These are phyloP conservation scores for Penicillium oxalicum DNA, from an alignment of 2,329 filamentous ascomycete genomes.

Conservation along the genomic window DNA sequence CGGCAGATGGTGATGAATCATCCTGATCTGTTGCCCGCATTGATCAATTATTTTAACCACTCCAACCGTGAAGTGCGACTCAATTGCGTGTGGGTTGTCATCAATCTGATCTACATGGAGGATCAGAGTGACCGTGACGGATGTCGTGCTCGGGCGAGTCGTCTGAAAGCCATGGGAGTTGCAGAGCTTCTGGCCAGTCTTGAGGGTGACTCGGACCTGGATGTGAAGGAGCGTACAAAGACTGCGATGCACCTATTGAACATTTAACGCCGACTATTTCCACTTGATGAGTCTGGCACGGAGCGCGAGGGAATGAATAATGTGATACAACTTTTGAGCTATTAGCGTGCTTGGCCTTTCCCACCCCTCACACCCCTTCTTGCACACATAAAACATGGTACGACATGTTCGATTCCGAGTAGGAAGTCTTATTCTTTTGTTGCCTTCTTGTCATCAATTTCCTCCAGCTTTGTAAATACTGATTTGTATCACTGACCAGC, in stretches of 20 bases:
- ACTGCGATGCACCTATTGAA: slow-evolving; percentile 68
- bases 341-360: no score
- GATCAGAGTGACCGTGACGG: slow-evolving; percentile 61
- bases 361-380: no score
- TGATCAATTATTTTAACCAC: slow-evolving; percentile 69
- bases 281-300: background rate
- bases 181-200: slow-evolving; percentile 59
- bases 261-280: slow-evolving; percentile 7
- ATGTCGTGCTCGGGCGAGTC: slow-evolving; percentile 60
- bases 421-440: no score
- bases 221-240: slow-evolving; percentile 79
- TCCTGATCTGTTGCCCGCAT: slow-evolving; percentile 64
- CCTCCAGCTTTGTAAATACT: background rate
- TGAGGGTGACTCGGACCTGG: slow-evolving; percentile 65
- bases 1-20: slow-evolving; percentile 72
- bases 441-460: no score
- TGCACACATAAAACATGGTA: no score
- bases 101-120: slow-evolving; percentile 80
- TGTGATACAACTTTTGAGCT: no score
- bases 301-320: no score
- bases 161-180: slow-evolving; percentile 67
- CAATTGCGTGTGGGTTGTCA: slow-evolving; percentile 74
- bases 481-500: background rate
- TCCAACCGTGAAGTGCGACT: slow-evolving; percentile 67
- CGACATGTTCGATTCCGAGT: no score